Base-by-base conservation (phyloP, 225 moss, liverwort and hornwort genomes). In the Rhytidiadelphus loreus region DNA sequence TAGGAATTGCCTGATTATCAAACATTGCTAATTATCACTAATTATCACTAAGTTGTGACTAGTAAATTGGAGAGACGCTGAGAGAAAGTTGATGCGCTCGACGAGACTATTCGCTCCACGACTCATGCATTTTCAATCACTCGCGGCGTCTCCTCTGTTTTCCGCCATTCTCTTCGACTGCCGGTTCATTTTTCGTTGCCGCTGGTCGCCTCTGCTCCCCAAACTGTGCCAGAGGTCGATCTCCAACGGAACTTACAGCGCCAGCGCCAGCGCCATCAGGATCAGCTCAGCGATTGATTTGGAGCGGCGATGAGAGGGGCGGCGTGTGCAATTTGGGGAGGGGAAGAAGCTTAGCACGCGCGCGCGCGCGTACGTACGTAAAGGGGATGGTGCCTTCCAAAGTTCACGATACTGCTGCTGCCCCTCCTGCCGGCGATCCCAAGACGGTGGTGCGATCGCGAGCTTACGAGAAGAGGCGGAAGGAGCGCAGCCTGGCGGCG, bases 401-500 rank as follows among this genome's bases (percentile, higher is more conserved):
- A 37, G 91, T 79, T 55, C 85, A 62, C 86, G 86, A 92, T 21
- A 18, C 81, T 75, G 64, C 81, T 75, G 64, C 72, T 37, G 66
- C 74, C 11, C 55, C 79, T 32, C 21, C 77, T 76, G 80, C 72
- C n/a, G 21, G 64, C 39, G 77, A 86, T 53, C 87, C 77, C 64
- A 91, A 93, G 87, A 75, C 87, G 87, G 43, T 89, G 87, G 43
- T 88, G 86, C 91, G 89, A 93, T 93, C 88, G 91, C 91, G 80
- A 83, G 83, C 83, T 83, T 55, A 55, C 83, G 83, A 83, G 83
- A 83, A 53, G 83, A 83, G 69, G 68, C 66, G 83, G 13, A 83
- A 69, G 68, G 83, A 83, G 63, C 82, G 64, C 41, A 39, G 55
- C 56, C 53, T 88, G 35, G 63, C 85, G 92, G 85, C 84, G 80